Base-by-base conservation (phyloP, 2,329 filamentous ascomycete genomes). In the Cadophora luteo-olivacea region DNA sequence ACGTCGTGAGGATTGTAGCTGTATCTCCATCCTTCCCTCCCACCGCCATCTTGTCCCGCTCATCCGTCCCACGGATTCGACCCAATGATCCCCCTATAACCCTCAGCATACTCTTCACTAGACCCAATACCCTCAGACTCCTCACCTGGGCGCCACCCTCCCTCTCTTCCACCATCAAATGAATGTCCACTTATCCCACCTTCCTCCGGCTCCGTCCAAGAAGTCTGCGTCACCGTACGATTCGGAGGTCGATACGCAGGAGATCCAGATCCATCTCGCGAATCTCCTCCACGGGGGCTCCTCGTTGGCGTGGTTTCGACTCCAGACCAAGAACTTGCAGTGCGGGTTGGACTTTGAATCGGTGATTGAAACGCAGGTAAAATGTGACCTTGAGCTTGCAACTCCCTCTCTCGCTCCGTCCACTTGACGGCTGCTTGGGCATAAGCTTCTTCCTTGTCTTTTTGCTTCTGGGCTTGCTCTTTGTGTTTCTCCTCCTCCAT, bases 41-140 rank as follows among this genome's bases (percentile, higher is more conserved):
- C 41, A 12, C 9, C 16, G 2, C 4, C 24, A 22, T 0, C 3
- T 29, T 29, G 29, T 29, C 11, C 60, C 60, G n/a, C 19, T 33
- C 41, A 48, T 33, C 24, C 38, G 9, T n/a, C 60, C 60, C 60
- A 62, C 19, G 65, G 65, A 51, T 49, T 36, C 22, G 58, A 38
- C 16, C 58, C 65, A 52, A 67, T 62, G 49, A 62, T 33, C 22
- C n/a, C 55, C 45, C 51, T 62, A 32, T 67, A 62, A 14, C 16
- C 25, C 45, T 55, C 65, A 41, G 65, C 58, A 48, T 54, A 51
- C 12, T 38, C 57, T n/a, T 67, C 65, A 41, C 64, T 54, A 14
- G 64, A 51, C 25, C 49, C 49, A 7, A 22, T 6, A 25, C 33
- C 36, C 5, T 29, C 57, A 60, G n/a, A 25, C 36, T 60, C 57